Evolutionary conservation across 2,329 filamentous ascomycete species (phyloP).

Genomic region (Epichloe gansuensis): DNA sequence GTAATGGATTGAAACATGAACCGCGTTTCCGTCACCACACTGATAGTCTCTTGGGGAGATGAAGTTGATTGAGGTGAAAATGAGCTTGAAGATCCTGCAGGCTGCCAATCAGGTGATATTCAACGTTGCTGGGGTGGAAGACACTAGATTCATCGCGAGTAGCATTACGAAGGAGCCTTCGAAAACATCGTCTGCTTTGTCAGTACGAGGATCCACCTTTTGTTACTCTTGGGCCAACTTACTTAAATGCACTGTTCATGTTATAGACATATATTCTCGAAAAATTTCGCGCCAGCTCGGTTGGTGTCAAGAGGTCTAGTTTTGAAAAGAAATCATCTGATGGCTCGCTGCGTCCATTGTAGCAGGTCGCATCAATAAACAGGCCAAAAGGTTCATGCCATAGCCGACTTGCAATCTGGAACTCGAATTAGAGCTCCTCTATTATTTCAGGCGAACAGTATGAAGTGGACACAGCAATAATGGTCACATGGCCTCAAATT

Average conservation of each 20-base stretch:
- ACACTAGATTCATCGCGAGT: slow-evolving; percentile 47
- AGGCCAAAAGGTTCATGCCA: slow-evolving; percentile 60
- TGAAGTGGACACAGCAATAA: background rate
- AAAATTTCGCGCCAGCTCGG: slow-evolving; percentile 47
- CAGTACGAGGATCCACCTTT: background rate
- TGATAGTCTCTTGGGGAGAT: slow-evolving; percentile 58
- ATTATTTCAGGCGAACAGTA: background rate
- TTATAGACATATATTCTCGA: slow-evolving; percentile 57
- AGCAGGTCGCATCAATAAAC: slow-evolving; percentile 58
- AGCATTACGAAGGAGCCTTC: slow-evolving; percentile 48
- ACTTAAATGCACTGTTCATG: slow-evolving; percentile 60
- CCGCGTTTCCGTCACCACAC: slow-evolving; percentile 52
- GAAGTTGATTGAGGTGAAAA: slow-evolving; percentile 54
- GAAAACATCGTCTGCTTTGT: slow-evolving; percentile 43
- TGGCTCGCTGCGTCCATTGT: slow-evolving; percentile 54
- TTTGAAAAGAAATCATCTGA: slow-evolving; percentile 54
- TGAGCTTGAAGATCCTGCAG: slow-evolving; percentile 53
- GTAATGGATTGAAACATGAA: slow-evolving; percentile 55
- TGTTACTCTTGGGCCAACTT: slow-evolving; percentile 9
- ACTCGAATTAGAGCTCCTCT: background rate
- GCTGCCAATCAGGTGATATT: slow-evolving; percentile 54
- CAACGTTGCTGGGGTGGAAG: slow-evolving; percentile 52
- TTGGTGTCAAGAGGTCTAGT: slow-evolving; percentile 49
- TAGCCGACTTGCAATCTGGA: slow-evolving; percentile 52
- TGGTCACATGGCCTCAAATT: background rate